A percentile compares a stretch with the other conserved stretches of the same genome.
Conservation (phyloP, 1,284 basidiomycete species). For the Rhodotorula sp. region DNA sequence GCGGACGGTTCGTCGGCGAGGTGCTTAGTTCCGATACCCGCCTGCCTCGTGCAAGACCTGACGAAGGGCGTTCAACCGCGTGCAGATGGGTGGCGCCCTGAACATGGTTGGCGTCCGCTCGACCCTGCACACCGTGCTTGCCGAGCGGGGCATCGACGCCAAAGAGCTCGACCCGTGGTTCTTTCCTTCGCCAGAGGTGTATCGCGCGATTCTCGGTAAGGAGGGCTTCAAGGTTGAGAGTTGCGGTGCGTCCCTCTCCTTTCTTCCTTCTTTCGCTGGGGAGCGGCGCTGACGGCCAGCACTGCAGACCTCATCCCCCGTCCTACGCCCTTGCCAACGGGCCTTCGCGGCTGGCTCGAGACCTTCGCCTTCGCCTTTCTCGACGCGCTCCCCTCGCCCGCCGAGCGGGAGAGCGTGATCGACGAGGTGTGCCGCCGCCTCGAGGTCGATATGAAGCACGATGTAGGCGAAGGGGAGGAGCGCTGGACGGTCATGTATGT, state of each 20-base stretch:
- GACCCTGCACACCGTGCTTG: slow-evolving; percentile 62
- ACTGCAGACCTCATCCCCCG: slow-evolving; percentile 61
- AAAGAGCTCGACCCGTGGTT: slow-evolving; percentile 72
- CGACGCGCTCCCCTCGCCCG: slow-evolving; percentile 59
- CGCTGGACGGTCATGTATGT: slow-evolving; percentile 72
- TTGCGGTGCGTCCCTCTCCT: slow-evolving; percentile 20
- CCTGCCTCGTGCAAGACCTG: background rate
- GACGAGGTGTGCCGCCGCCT: slow-evolving; percentile 65
- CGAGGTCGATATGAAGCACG: slow-evolving; percentile 61
- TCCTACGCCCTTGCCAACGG: slow-evolving; percentile 65
- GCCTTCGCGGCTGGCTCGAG: slow-evolving; percentile 68
- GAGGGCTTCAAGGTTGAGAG: slow-evolving; percentile 31
- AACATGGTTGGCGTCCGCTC: slow-evolving; percentile 67
- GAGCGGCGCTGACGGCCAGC: background rate
- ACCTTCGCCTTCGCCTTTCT: slow-evolving; percentile 66
- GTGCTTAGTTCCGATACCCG: background rate
- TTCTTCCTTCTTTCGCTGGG: background rate
- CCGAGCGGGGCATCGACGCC: slow-evolving; percentile 63
- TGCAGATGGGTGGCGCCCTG: slow-evolving; percentile 68
- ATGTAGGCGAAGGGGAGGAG: slow-evolving; percentile 51
- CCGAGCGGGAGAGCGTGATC: slow-evolving; percentile 64
- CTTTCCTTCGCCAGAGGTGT: slow-evolving; percentile 71
- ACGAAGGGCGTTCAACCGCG: background rate
- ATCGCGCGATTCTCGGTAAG: slow-evolving; percentile 54
- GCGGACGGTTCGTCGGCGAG: slow-evolving; percentile 71